These are phyloP conservation scores for Wickerhamiella hasegawae DNA, from an alignment of 805 yeast species.

Conservation along the genomic window DNA sequence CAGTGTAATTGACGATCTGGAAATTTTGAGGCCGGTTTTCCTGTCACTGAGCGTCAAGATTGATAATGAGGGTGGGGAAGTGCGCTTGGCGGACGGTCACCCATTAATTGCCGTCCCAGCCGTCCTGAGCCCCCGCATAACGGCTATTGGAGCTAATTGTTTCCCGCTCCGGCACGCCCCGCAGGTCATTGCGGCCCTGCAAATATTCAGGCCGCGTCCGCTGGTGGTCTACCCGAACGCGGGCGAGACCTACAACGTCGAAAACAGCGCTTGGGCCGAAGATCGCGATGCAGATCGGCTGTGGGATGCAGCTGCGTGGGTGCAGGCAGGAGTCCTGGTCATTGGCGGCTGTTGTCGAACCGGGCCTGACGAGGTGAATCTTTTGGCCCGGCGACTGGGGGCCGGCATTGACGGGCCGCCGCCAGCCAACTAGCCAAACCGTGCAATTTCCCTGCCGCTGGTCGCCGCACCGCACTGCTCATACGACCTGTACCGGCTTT, in stretches of 20 bases:
- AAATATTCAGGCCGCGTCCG: conserved; percentile 20
- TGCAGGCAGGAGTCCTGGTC: conserved; percentile 28
- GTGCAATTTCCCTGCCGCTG: no score
- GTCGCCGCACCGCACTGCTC: no score
- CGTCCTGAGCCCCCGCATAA: no score
- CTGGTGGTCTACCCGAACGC: conserved; percentile 58
- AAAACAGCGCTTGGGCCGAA: conserved; percentile 28
- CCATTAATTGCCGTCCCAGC: neutral
- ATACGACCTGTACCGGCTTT: no score
- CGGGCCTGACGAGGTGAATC: conserved; percentile 32
- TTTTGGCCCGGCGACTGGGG: no score
- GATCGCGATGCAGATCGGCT: conserved; percentile 5
- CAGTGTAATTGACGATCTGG: conserved; percentile 23
- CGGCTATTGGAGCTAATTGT: conserved; percentile 56
- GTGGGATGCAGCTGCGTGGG: conserved; percentile 32
- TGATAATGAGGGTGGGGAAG: conserved; percentile 10
- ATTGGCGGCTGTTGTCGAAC: conserved; percentile 72
- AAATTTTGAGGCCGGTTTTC: conserved; percentile 26
- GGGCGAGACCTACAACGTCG: conserved; percentile 47
- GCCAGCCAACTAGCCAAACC: no score
- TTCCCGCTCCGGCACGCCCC: conserved; percentile 31
- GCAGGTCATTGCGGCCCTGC: conserved; percentile 25
- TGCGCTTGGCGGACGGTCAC: conserved; percentile 3
- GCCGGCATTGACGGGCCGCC: no score
- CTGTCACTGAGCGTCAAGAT: conserved; percentile 31